Evolutionary conservation across 192 early-diverging fungal genomes (phyloP).

Genomic region (Polychytrium aggregatum): DNA sequence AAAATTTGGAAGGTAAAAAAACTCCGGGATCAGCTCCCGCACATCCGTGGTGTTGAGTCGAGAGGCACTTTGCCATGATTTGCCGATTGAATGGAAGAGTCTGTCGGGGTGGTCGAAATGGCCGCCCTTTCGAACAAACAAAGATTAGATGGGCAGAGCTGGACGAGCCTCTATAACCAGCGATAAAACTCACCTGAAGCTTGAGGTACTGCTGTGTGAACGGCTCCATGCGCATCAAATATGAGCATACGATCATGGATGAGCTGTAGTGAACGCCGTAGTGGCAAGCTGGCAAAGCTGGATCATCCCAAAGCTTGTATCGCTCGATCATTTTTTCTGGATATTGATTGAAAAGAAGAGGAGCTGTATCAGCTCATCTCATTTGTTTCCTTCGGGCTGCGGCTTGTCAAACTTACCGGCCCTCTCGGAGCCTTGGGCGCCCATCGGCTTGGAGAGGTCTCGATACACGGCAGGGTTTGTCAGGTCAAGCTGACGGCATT

Average conservation of each 20-base stretch:
- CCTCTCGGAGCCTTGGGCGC: slow-evolving; percentile 54
- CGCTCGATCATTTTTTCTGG: too few species aligned
- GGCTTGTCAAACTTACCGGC: slow-evolving; percentile 48
- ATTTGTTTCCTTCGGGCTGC: too few species aligned
- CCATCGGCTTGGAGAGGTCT: slow-evolving; percentile 76
- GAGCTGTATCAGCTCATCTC: too few species aligned
- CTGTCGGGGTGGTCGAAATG: slow-evolving; percentile 25
- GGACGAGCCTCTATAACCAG: too few species aligned
- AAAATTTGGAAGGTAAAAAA: slow-evolving; percentile 80
- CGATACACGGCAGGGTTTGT: slow-evolving; percentile 55
- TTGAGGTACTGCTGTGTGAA: slow-evolving; percentile 70
- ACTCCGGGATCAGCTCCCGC: slow-evolving; percentile 38
- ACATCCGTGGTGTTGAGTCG: slow-evolving; percentile 25
- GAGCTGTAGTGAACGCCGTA: slow-evolving; percentile 87
- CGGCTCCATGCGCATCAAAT: slow-evolving; percentile 69
- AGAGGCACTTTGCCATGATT: slow-evolving; percentile 27
- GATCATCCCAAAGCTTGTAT: slow-evolving; percentile 41
- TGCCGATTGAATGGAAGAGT: slow-evolving; percentile 23
- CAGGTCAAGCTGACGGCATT: slow-evolving; percentile 65
- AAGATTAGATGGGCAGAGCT: too few species aligned
- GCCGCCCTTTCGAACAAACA: slow-evolving; percentile 7
- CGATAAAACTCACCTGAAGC: slow-evolving; percentile 32
- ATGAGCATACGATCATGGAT: slow-evolving; percentile 79
- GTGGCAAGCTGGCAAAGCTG: slow-evolving; percentile 47
- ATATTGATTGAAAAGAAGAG: too few species aligned